phyloP scores from a whole-genome alignment of 2,329 filamentous ascomycete species.

The Eutypella sp. region DNA sequence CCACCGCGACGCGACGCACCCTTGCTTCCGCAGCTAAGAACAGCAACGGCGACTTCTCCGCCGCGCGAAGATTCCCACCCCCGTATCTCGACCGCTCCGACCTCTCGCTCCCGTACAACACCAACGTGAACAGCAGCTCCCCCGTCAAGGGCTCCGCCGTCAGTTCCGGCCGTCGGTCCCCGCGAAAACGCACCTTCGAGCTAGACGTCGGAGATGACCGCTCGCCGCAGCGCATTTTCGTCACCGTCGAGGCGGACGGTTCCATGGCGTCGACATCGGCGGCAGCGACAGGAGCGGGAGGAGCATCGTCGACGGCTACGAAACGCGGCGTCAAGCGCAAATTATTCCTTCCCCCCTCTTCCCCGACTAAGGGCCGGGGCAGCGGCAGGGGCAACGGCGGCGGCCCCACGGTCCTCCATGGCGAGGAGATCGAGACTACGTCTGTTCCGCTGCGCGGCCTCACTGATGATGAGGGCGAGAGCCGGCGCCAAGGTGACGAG shows the following conservation, averaged over 20 bases:
- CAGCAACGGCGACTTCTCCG: neutral
- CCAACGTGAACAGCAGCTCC: constrained; percentile 41
- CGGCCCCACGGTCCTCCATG: constrained; percentile 29
- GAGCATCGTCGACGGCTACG: neutral
- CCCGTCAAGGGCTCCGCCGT: constrained; percentile 31
- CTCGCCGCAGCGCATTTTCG: constrained; percentile 47
- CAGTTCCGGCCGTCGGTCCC: constrained; percentile 31
- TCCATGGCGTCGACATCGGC: constrained; percentile 16
- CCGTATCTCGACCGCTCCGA: constrained; percentile 26
- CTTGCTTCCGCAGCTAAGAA: neutral
- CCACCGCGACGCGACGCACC: neutral
- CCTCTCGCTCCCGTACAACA: constrained; percentile 34
- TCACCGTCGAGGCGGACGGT: constrained; percentile 54
- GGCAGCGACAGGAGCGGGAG: neutral
- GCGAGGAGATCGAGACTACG: constrained; percentile 40
- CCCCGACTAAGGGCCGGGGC: too few species aligned
- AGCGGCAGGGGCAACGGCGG: too few species aligned
- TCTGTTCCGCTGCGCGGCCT: constrained; percentile 43
- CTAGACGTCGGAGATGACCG: constrained; percentile 47
- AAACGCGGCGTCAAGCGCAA: constrained; percentile 27
- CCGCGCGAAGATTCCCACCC: neutral
- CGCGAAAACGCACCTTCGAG: constrained; percentile 53
- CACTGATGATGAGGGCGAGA: constrained; percentile 35
- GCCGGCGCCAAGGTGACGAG: neutral
- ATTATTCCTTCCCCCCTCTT: constrained; percentile 34